Percentiles rank a stretch among this genome's conserved stretches.
Conservation (phyloP, 2,329 filamentous ascomycete genomes). For the Hypoxylon sp. region DNA sequence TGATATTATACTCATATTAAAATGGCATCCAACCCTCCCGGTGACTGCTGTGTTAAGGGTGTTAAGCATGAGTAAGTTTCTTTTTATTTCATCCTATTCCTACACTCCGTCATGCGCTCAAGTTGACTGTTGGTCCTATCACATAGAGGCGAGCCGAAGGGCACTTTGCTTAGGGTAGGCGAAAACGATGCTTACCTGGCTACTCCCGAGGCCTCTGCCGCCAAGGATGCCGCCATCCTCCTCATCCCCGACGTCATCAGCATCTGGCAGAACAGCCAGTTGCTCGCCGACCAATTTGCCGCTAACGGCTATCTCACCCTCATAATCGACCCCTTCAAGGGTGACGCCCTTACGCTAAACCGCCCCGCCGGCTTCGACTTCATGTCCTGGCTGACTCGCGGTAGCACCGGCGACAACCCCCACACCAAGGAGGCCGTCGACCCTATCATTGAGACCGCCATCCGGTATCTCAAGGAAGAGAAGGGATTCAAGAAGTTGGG, state of each 20-base stretch:
- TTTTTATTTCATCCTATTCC: neutral
- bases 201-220: constrained; percentile 57
- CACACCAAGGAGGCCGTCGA: constrained; percentile 63
- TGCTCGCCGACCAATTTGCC: constrained; percentile 82
- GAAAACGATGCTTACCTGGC: constrained; percentile 67
- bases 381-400: constrained; percentile 61
- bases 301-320: constrained; percentile 79
- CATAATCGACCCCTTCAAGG: constrained; percentile 79
- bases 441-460: constrained; percentile 64
- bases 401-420: constrained; percentile 64
- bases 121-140: neutral
- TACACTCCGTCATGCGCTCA: neutral
- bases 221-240: constrained; percentile 61
- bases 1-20: constrained; percentile 27
- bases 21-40: constrained; percentile 70
- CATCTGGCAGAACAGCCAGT: constrained; percentile 71
- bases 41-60: constrained; percentile 67
- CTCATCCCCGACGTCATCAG: constrained; percentile 66
- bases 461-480: constrained; percentile 72
- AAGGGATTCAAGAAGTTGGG: constrained; percentile 72
- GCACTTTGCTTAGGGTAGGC: constrained; percentile 63
- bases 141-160: constrained; percentile 64
- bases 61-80: constrained; percentile 67
- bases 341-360: constrained; percentile 72
- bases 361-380: constrained; percentile 61